These are phyloP conservation scores for Paratrypanosoma confusum DNA, from an alignment of 208 protist genomes.

Conservation along the genomic window DNA sequence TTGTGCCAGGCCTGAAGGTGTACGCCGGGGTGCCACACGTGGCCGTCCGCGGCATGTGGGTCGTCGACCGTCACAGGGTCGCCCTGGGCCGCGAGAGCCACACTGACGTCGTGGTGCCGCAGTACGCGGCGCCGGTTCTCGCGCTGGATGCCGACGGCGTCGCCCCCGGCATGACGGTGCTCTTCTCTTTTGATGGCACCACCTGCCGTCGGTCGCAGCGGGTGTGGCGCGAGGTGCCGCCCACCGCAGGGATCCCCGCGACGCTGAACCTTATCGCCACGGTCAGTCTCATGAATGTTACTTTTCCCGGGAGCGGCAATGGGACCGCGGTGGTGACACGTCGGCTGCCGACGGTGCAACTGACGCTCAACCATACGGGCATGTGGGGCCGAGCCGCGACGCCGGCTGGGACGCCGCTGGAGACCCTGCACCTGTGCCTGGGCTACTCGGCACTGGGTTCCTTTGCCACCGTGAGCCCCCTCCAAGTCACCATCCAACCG, in stretches of 20 bases:
- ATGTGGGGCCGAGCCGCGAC: slow-evolving; percentile 34
- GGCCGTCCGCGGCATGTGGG: slow-evolving; percentile 45
- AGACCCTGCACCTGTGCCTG: slow-evolving; percentile 54
- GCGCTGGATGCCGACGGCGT: slow-evolving; percentile 36
- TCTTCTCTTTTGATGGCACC: slow-evolving; percentile 21
- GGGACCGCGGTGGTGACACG: neutral
- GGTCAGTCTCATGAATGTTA: slow-evolving; percentile 25
- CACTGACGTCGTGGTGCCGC: slow-evolving; percentile 20
- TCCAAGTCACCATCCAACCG: slow-evolving; percentile 32
- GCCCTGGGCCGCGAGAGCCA: slow-evolving; percentile 1
- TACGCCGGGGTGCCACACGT: slow-evolving; percentile 27
- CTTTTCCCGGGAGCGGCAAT: neutral
- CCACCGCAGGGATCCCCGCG: slow-evolving; percentile 7
- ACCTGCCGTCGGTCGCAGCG: slow-evolving; percentile 28
- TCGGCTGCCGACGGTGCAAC: slow-evolving; percentile 32
- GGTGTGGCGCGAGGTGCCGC: slow-evolving; percentile 3
- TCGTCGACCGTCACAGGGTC: neutral
- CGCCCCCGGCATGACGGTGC: slow-evolving; percentile 39
- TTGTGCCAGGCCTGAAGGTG: slow-evolving; percentile 39
- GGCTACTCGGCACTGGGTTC: slow-evolving; percentile 24
- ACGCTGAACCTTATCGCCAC: slow-evolving; percentile 48
- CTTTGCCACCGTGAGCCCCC: slow-evolving; percentile 24
- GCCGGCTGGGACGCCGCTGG: slow-evolving; percentile 7
- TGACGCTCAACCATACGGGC: slow-evolving; percentile 61
- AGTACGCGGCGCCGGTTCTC: slow-evolving; percentile 51